phyloP scores from a whole-genome alignment of 129 eudicot species.

The Escallonia rubra region DNA sequence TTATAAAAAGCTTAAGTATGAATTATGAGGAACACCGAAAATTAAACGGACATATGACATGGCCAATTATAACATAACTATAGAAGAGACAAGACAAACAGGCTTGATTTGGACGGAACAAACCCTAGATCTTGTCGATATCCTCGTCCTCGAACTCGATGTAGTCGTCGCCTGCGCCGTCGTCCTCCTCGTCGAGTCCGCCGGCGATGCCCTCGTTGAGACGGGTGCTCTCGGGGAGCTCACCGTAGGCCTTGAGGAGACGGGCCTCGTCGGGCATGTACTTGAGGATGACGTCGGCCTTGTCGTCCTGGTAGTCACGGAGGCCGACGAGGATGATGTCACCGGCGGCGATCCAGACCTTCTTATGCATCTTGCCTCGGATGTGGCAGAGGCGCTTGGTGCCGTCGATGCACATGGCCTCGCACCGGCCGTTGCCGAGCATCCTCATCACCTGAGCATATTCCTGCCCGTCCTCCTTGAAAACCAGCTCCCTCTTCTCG shows the following conservation, averaged over 20 bases:
- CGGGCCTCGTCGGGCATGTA: conserved; percentile 96
- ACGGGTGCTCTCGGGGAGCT: conserved; percentile 76
- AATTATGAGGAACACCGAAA: no score
- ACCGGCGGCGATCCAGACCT: conserved; percentile 98
- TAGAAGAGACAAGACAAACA: neutral
- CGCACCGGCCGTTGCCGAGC: conserved; percentile 94
- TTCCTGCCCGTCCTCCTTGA: conserved; percentile 96
- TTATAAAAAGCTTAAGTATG: neutral
- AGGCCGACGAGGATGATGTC: conserved; percentile 84
- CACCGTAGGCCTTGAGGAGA: conserved; percentile 83
- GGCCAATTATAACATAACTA: neutral
- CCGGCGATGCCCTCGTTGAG: conserved; percentile 72
- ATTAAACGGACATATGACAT: no score
- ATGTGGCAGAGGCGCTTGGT: conserved; percentile 85
- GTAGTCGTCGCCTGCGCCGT: conserved; percentile 66
- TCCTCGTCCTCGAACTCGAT: conserved; percentile 94
- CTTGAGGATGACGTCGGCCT: conserved; percentile 86
- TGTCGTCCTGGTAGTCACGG: conserved; percentile 93
- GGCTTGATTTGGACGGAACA: neutral
- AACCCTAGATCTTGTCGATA: conserved; percentile 64
- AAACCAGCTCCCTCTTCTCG: conserved; percentile 88
- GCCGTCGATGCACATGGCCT: conserved; percentile 80
- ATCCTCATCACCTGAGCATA: conserved; percentile 89
- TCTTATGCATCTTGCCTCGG: conserved; percentile 97
- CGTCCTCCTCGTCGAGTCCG: conserved; percentile 78